Evolutionary conservation across 805 yeast genomes (phyloP).

Genomic region (Alloascoidea hylecoeti): DNA sequence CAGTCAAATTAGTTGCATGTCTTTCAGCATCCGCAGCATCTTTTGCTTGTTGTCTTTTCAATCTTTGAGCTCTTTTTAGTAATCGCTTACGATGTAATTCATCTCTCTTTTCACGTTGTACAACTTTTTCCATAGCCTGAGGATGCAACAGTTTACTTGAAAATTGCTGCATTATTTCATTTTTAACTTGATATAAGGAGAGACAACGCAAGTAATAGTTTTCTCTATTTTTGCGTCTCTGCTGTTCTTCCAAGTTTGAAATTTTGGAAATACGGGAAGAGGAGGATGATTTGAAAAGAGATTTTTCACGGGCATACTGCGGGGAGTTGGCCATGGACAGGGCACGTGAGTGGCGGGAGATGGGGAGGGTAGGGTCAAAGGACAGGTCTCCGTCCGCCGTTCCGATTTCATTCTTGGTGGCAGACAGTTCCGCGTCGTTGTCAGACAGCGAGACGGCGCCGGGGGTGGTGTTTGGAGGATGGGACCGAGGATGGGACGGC

Average conservation of each 20-base stretch:
- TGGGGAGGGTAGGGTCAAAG: slow-evolving; percentile 1
- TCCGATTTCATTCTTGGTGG: too few species aligned
- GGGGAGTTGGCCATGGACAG: slow-evolving; percentile 1
- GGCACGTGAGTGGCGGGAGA: too few species aligned
- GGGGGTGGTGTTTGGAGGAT: too few species aligned
- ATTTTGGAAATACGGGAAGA: neutral
- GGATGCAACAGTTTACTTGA: slow-evolving; percentile 5
- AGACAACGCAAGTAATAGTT: neutral
- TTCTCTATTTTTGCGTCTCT: neutral
- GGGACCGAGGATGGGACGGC: neutral
- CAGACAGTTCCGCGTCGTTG: too few species aligned
- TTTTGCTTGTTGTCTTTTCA: slow-evolving; percentile 5
- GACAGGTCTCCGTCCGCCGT: too few species aligned
- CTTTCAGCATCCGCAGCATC: slow-evolving; percentile 4
- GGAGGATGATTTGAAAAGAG: neutral
- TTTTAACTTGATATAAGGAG: neutral
- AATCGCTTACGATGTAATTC: slow-evolving; percentile 8
- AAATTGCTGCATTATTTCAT: neutral
- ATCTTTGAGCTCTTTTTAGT: slow-evolving; percentile 5
- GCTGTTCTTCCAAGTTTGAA: neutral
- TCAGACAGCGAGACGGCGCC: too few species aligned
- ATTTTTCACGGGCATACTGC: neutral
- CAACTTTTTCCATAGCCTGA: slow-evolving; percentile 8
- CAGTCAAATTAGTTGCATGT: slow-evolving; percentile 2
- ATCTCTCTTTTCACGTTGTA: slow-evolving; percentile 7